Evolutionary conservation across 1,139 yeast genomes (phyloP).

Genomic region (Diutina mesorugosa): DNA sequence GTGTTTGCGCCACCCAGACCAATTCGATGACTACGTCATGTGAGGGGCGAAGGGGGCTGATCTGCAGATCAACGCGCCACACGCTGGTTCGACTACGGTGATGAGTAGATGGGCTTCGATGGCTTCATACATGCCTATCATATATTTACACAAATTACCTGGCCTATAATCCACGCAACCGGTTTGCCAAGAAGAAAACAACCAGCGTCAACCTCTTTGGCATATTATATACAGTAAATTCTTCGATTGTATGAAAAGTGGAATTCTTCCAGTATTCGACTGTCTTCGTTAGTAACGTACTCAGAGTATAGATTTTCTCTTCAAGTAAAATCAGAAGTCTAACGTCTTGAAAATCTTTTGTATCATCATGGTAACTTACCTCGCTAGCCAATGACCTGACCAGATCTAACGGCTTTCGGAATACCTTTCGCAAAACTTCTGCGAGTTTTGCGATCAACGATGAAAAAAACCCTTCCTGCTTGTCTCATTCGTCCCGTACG

Average conservation of each 20-base stretch:
- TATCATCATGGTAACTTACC: slow-evolving; percentile 9
- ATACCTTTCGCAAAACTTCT: slow-evolving; percentile 80
- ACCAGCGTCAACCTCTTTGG: neutral
- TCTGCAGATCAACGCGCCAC: neutral
- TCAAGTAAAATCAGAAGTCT: slow-evolving; percentile 13
- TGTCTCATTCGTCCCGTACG: slow-evolving; percentile 91
- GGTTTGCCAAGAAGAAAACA: neutral
- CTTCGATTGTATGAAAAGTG: neutral
- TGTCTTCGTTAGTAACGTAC: neutral
- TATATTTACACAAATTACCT: no score
- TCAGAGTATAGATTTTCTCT: slow-evolving; percentile 8
- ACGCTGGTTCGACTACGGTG: no score
- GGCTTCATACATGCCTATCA: no score
- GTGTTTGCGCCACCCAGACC: neutral
- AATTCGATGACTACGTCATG: neutral
- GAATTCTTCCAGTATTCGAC: neutral
- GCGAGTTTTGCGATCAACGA: slow-evolving; percentile 49
- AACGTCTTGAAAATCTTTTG: slow-evolving; percentile 15
- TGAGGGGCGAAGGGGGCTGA: neutral
- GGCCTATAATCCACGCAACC: neutral
- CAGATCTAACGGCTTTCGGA: slow-evolving; percentile 54
- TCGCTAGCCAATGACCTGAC: slow-evolving; percentile 24
- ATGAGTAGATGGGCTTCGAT: no score
- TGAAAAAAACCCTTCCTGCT: slow-evolving; percentile 74
- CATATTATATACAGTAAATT: neutral